Evolutionary conservation across 2,329 filamentous ascomycete genomes (phyloP), one percentile per base, ranked within the genome.

Genomic region (Aureobasidium sp.): DNA sequence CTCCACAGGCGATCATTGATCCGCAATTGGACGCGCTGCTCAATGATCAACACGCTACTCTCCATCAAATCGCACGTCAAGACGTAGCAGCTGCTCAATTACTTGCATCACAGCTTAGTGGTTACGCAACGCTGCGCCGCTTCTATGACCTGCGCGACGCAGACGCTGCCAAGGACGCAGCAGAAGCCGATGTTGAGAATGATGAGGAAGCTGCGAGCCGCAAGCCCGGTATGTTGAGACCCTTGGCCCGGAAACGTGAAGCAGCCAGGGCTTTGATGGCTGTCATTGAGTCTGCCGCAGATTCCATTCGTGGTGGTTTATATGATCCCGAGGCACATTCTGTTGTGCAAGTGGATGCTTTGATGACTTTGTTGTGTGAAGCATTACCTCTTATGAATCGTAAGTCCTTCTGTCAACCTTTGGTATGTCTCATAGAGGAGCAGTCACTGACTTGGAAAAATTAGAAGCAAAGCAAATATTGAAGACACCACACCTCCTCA

Each of bases 61-160:
- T 97, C 3, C 84, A 87, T 61, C 79, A 84, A 34, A 85, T 93
- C 59, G 89, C 90, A 6, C 82, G 83, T 29, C 82, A 87, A 59
- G 93, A 97, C 69, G 77, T 88, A 36, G 88, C 92, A 71, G 92
- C 91, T 8, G 93, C 92, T 9, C 83, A 89, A 67, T 83, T 96
- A 12, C 81, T 97, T 3, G 90, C 92, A 51, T 89, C 88, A 65
- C 88, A 92, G 76, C 85, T 97, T 10, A 94, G 90, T 72, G 93
- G 93, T 26, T 97, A 97, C 70, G 93, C 92, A 26, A 96, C 92
- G 0, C 80, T 97, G 24, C 88, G 93, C 39, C 88, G 87, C 67
- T 97, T 93, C 77, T 97, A 96, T 74, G 88, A 92, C 65, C 82
- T 92, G n/a, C 85, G 93, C 53, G 93, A 97, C 70, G 83, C 85